These are phyloP conservation scores for Dichotomopilus funicola DNA, from an alignment of 2,329 filamentous ascomycete genomes.

Conservation along the genomic window DNA sequence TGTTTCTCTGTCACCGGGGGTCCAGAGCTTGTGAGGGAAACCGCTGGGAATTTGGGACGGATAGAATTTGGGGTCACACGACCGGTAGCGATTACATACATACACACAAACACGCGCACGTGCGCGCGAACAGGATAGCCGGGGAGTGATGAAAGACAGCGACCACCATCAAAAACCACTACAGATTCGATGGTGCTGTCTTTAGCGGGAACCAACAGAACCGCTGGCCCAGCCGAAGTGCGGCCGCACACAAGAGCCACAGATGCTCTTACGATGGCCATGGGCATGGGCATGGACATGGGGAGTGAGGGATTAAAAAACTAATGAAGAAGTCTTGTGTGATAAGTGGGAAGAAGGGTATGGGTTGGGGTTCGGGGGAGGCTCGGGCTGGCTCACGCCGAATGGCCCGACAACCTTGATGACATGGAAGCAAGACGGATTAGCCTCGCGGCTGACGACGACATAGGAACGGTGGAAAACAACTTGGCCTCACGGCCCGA, in stretches of 20 bases:
- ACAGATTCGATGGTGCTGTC: not conserved
- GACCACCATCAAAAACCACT: not conserved
- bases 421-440: slow-evolving; percentile 17
- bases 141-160: not conserved
- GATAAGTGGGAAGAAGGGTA: too few species aligned
- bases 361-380: not conserved
- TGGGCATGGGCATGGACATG: too few species aligned
- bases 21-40: too few species aligned
- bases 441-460: slow-evolving; percentile 29
- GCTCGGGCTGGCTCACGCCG: not conserved
- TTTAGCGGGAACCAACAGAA: slow-evolving; percentile 12
- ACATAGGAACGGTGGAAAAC: slow-evolving; percentile 15
- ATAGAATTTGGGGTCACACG: too few species aligned
- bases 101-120: too few species aligned
- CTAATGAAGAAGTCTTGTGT: too few species aligned
- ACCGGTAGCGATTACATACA: too few species aligned
- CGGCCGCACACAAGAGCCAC: too few species aligned
- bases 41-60: too few species aligned
- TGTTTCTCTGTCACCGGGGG: too few species aligned
- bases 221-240: not conserved
- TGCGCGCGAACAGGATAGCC: not conserved
- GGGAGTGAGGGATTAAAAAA: too few species aligned
- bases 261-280: too few species aligned
- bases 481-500: slow-evolving; percentile 26
- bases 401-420: not conserved